Conservation (phyloP, 495 filamentous ascomycete genomes). For the Aspergillus panamensis region DNA sequence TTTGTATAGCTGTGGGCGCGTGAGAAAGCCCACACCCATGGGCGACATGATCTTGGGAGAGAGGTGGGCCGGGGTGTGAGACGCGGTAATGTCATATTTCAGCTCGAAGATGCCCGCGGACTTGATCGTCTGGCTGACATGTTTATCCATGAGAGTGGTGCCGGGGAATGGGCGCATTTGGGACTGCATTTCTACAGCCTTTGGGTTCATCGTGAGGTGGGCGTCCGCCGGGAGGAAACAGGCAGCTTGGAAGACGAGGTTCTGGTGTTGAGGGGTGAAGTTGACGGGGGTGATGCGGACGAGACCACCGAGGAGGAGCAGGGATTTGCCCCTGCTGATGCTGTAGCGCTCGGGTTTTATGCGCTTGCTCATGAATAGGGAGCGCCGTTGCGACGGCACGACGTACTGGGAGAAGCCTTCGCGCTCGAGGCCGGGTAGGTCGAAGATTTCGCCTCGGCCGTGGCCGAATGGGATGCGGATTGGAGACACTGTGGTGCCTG, state of each 20-base stretch:
- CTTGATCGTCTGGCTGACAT: constrained; percentile 47
- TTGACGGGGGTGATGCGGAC: constrained; percentile 78
- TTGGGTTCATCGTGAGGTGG: constrained; percentile 74
- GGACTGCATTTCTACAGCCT: constrained; percentile 65
- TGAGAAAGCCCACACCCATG: constrained; percentile 30
- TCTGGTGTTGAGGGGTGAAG: constrained; percentile 34
- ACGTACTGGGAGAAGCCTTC: constrained; percentile 67
- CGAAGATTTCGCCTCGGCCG: constrained; percentile 86
- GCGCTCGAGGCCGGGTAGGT: constrained; percentile 81
- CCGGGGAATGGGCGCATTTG: constrained; percentile 53
- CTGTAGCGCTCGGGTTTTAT: constrained; percentile 62
- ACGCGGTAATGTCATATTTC: constrained; percentile 74
- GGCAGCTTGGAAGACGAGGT: constrained; percentile 62
- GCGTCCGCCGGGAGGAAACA: constrained; percentile 70
- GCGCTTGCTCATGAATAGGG: constrained; percentile 73
- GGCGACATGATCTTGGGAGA: constrained; percentile 28
- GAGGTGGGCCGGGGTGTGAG: constrained; percentile 33
- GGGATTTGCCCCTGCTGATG: constrained; percentile 74
- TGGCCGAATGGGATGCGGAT: constrained; percentile 85
- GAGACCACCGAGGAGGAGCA: constrained; percentile 80
- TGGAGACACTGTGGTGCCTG: constrained; percentile 91
- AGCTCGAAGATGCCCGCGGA: constrained; percentile 74
- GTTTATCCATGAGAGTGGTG: constrained; percentile 55
- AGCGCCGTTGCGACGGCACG: constrained; percentile 53
- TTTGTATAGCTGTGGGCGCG: constrained; percentile 62